phyloP scores from a whole-genome alignment of 805 yeast species.

The Tanozyma kutaoensis region DNA sequence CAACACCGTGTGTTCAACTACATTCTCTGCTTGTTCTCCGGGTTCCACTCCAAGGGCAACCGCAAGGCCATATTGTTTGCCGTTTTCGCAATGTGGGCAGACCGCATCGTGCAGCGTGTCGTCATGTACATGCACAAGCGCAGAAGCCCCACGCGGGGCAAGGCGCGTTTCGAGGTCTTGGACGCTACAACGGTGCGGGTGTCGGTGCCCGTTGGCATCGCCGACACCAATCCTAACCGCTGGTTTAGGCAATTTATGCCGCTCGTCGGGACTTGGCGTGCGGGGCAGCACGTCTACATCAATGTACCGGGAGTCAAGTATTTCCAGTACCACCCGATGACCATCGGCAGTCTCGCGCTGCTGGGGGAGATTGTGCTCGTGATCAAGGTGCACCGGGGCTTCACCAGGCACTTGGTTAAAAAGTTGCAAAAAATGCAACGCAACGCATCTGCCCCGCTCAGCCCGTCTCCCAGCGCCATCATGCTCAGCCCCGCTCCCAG shows the following conservation, averaged over 20 bases:
- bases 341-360: conserved; percentile 26
- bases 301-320: conserved; percentile 22
- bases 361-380: conserved; percentile 26
- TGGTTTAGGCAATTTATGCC: conserved; percentile 21
- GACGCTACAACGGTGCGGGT: conserved; percentile 28
- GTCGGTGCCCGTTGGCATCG: conserved; percentile 18
- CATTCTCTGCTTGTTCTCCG: conserved; percentile 26
- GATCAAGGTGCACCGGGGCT: conserved; percentile 27
- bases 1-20: conserved; percentile 29
- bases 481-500: too few species aligned
- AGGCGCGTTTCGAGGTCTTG: conserved; percentile 22
- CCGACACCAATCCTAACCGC: conserved; percentile 5
- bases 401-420: conserved; percentile 22
- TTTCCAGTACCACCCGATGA: conserved; percentile 34
- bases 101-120: conserved; percentile 19
- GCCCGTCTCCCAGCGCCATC: too few species aligned
- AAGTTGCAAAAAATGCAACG: conserved; percentile 11
- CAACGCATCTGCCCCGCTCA: too few species aligned
- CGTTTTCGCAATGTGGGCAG: conserved; percentile 29
- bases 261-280: conserved; percentile 27
- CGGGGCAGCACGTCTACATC: conserved; percentile 35
- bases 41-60: conserved; percentile 26
- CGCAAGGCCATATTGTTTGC: conserved; percentile 23
- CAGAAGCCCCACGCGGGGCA: conserved; percentile 23
- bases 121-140: conserved; percentile 17